Evolutionary conservation across 768 basidiomycete genomes (phyloP), one percentile per base, ranked within the genome.

Genomic region (Rhodotorula paludigena): DNA sequence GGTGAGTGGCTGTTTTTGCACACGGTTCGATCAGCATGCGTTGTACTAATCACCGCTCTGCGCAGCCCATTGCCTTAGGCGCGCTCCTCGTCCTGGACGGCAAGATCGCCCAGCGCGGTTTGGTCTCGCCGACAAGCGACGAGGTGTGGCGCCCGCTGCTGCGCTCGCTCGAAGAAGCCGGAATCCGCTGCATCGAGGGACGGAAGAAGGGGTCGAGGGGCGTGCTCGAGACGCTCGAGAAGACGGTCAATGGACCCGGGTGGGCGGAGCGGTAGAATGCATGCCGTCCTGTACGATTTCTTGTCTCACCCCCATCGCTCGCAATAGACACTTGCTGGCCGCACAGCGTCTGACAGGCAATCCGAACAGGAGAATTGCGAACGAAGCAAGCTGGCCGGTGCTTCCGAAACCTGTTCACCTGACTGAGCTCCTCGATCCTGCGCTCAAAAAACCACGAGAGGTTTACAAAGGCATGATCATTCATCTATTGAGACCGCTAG

Each of bases 1-100:
- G 8, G 71, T 72, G n/a, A 16, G 71, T 56, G 18, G n/a, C 20
- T 44, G 6, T n/a, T 18, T n/a, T 25, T 28, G 2, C n/a, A 36
- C n/a, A n/a, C 28, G 18, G 20, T 8, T 30, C 28, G 10, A n/a
- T 21, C 30, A 23, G 0, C 30, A 11, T 20, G 0, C 10, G 10
- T 0, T 36, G 9, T 53, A 28, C 30, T 47, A 11, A 23, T 7
- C 14, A 38, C n/a, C 18, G 21, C 18, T 8, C 3, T 23, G 5
- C 39, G 8, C 78, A 92, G 52, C 92, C 92, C 0, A 85, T 93
- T 12, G 92, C 89, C 2, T 84, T 92, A 74, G 90, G 90, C 2
- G 85, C 90, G 3, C 76, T 88, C 72, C 81, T 82, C 41, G 82
- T 92, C 10, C 78, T 89, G 45, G 87, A 90, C 75, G 89, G 87